Conservation (phyloP, 2,329 filamentous ascomycete genomes). For the Penicillium sp. region DNA sequence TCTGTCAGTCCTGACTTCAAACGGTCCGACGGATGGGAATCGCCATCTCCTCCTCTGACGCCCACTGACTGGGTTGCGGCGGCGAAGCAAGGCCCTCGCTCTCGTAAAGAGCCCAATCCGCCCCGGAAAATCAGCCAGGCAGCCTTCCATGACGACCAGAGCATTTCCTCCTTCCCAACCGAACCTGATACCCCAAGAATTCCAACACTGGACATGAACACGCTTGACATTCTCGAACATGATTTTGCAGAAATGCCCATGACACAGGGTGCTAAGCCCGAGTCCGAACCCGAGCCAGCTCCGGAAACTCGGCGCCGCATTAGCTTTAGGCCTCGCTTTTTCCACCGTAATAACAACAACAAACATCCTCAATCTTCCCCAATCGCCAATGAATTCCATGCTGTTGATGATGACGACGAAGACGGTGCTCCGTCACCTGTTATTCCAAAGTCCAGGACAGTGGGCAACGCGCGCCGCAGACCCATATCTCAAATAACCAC, state of each 20-base stretch:
- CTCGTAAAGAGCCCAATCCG: conserved; percentile 25
- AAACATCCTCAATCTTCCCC: conserved; percentile 38
- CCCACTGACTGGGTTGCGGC: conserved; percentile 52
- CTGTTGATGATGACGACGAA: conserved; percentile 29
- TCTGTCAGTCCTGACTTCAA: conserved; percentile 22
- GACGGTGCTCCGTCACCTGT: conserved; percentile 45
- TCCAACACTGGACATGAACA: conserved; percentile 41
- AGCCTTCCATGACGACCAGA: conserved; percentile 37
- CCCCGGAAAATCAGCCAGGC: conserved; percentile 29
- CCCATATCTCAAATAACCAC: conserved; percentile 25
- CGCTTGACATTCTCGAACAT: conserved; percentile 39
- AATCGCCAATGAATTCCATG: conserved; percentile 30
- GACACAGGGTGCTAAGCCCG: conserved; percentile 27
- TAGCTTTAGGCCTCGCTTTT: conserved; percentile 46
- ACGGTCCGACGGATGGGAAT: conserved; percentile 14
- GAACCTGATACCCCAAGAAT: conserved; percentile 36
- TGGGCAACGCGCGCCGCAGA: conserved; percentile 21
- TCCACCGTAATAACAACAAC: conserved; percentile 37
- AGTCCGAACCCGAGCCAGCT: conserved; percentile 26
- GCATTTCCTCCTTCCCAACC: conserved; percentile 34
- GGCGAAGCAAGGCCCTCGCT: conserved; percentile 37
- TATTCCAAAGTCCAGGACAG: conserved; percentile 39
- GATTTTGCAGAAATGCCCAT: conserved; percentile 14
- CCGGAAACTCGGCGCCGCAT: conserved; percentile 40
- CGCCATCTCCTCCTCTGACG: conserved; percentile 43